These are phyloP conservation scores for Sporothrix brasiliensis DNA, from an alignment of 2,329 filamentous ascomycete species.

Conservation along the genomic window DNA sequence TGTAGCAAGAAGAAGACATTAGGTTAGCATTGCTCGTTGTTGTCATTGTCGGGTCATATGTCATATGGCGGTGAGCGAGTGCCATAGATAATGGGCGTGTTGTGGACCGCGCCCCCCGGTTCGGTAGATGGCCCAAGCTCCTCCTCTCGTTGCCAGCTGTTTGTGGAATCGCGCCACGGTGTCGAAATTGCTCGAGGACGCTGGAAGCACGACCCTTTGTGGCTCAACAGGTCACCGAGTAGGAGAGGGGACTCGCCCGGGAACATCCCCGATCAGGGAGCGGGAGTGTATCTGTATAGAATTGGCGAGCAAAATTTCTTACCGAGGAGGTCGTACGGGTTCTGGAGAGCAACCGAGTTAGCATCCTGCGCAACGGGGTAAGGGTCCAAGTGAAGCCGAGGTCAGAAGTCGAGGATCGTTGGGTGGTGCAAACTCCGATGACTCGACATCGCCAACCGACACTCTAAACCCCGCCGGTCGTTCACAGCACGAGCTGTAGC, in stretches of 20 bases:
- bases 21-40: slow-evolving; percentile 15
- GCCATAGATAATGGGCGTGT: slow-evolving; percentile 1
- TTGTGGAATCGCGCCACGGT: background rate
- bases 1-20: slow-evolving; percentile 40
- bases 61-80: background rate
- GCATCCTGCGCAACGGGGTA: background rate
- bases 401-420: background rate
- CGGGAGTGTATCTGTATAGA: background rate
- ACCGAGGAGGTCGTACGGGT: slow-evolving; percentile 98
- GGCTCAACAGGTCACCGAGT: background rate
- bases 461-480: background rate
- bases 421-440: background rate
- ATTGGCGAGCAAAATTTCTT: slow-evolving; percentile 44
- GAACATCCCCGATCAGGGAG: background rate
- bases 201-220: background rate
- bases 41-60: background rate
- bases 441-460: background rate
- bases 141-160: slow-evolving; percentile 1
- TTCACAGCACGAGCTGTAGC: background rate
- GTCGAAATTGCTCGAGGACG: background rate
- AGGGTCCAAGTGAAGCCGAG: too few relatives aligned
- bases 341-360: slow-evolving; percentile 57
- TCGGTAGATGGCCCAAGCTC: slow-evolving; percentile 21
- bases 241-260: slow-evolving; percentile 8
- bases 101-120: slow-evolving; percentile 12